These are phyloP conservation scores for Tuber umbilicatum DNA, from an alignment of 495 filamentous ascomycete genomes.

Conservation along the genomic window DNA sequence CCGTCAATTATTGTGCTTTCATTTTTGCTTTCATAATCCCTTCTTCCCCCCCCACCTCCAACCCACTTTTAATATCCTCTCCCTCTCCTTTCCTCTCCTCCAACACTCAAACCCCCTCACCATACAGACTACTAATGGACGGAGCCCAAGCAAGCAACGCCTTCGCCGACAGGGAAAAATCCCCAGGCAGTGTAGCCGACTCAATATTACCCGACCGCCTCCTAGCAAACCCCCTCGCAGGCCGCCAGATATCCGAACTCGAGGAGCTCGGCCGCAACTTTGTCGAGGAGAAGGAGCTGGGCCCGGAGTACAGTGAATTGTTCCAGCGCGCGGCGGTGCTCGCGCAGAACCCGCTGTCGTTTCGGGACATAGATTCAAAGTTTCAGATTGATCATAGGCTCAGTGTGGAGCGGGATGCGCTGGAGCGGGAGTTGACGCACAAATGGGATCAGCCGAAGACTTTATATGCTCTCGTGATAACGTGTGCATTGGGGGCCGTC, in stretches of 20 bases:
- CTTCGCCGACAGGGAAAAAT: neutral
- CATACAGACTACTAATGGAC: neutral
- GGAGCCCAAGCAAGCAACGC: neutral
- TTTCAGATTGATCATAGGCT: neutral
- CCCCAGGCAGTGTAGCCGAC: neutral
- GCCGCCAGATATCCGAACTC: neutral
- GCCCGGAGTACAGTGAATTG: neutral
- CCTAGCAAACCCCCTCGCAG: neutral
- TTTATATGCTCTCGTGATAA: constrained; percentile 59
- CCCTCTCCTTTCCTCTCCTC: neutral
- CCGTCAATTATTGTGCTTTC: no score
- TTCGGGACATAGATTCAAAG: neutral
- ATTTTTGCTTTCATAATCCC: no score
- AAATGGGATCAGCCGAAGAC: constrained; percentile 65
- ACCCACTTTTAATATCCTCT: no score
- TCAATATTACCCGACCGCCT: neutral
- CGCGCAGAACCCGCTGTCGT: neutral
- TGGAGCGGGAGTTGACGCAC: constrained; percentile 56
- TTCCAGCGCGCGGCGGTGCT: neutral
- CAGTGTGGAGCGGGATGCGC: constrained; percentile 42
- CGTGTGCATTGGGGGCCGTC: constrained; percentile 56
- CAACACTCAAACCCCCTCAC: neutral
- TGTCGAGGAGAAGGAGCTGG: neutral
- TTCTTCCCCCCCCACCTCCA: no score
- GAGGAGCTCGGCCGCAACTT: neutral